Conservation (phyloP, 2,329 filamentous ascomycete genomes). For the Colletotrichum sp. region DNA sequence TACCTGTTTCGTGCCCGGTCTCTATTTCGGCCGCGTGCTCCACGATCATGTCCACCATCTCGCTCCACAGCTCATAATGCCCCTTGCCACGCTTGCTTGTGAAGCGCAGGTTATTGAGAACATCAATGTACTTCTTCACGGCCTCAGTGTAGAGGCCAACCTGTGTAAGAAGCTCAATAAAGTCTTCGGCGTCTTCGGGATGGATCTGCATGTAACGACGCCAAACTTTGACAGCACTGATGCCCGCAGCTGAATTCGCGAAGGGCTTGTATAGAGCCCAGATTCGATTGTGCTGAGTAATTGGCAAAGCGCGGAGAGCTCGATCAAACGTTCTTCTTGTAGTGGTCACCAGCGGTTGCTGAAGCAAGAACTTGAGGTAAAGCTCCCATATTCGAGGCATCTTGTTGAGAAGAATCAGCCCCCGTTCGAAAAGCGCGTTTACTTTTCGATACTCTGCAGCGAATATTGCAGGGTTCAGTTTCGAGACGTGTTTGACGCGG, state of each 20-base stretch:
- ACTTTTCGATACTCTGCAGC: constrained; percentile 88
- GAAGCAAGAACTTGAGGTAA: constrained; percentile 89
- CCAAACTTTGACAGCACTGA: constrained; percentile 93
- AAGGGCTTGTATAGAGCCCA: constrained; percentile 93
- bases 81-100: constrained; percentile 93
- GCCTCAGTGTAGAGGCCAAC: constrained; percentile 89
- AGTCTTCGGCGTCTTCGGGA: constrained; percentile 93
- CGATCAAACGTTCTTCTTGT: constrained; percentile 91
- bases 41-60: constrained; percentile 95
- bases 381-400: constrained; percentile 99
- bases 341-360: constrained; percentile 88
- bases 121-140: constrained; percentile 86
- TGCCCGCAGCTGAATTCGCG: constrained; percentile 86
- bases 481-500: constrained; percentile 79
- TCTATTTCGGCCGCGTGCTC: constrained; percentile 87
- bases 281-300: constrained; percentile 94
- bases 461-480: constrained; percentile 82
- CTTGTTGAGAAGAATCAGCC: constrained; percentile 93
- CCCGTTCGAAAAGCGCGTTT: constrained; percentile 91
- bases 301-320: constrained; percentile 86
- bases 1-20: constrained; percentile 78
- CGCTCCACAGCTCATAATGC: constrained; percentile 95
- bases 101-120: constrained; percentile 90
- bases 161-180: constrained; percentile 85
- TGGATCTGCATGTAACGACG: constrained; percentile 96